Evolutionary conservation across 768 basidiomycete species (phyloP).

Genomic region (Cubamyces sp.): DNA sequence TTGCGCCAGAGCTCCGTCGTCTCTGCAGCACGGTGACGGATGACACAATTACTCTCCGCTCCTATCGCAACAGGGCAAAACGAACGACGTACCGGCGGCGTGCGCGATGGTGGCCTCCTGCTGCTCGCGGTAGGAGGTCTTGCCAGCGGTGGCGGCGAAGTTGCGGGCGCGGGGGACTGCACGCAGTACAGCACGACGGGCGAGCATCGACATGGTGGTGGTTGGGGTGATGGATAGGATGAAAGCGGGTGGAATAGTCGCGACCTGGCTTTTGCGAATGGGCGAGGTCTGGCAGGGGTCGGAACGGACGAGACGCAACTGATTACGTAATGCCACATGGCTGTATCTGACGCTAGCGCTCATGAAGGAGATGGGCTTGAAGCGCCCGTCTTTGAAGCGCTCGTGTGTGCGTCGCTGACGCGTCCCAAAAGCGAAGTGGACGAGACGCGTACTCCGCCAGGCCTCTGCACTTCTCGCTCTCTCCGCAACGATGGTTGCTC

Average conservation of each 20-base stretch:
- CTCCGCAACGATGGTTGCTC: conserved; percentile 59
- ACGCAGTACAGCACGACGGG: conserved; percentile 53
- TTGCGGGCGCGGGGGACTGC: conserved; percentile 41
- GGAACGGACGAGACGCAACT: conserved; percentile 21
- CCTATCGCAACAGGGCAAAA: conserved; percentile 2
- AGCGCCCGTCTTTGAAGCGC: neutral
- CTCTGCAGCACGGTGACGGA: conserved; percentile 47
- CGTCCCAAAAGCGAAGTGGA: conserved; percentile 35
- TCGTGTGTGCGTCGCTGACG: conserved; percentile 38
- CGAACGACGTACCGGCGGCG: conserved; percentile 30
- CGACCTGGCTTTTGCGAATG: conserved; percentile 26
- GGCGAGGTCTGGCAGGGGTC: conserved; percentile 23
- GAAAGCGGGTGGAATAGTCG: conserved; percentile 23
- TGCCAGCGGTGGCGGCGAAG: conserved; percentile 32
- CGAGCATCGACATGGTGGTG: conserved; percentile 41
- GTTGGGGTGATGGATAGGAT: conserved; percentile 22
- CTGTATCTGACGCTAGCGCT: neutral
- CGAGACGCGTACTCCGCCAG: conserved; percentile 25
- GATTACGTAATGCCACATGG: conserved; percentile 15
- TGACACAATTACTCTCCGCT: conserved; percentile 7
- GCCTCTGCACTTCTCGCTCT: conserved; percentile 16
- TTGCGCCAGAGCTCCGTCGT: conserved; percentile 84
- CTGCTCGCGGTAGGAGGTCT: conserved; percentile 28
- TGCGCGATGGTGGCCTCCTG: conserved; percentile 29
- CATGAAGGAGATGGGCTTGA: neutral